A percentile compares a stretch with the other conserved stretches of the same genome.
phyloP scores from a whole-genome alignment of 2,329 filamentous ascomycete genomes.

The Bipolaris sorokiniana region DNA sequence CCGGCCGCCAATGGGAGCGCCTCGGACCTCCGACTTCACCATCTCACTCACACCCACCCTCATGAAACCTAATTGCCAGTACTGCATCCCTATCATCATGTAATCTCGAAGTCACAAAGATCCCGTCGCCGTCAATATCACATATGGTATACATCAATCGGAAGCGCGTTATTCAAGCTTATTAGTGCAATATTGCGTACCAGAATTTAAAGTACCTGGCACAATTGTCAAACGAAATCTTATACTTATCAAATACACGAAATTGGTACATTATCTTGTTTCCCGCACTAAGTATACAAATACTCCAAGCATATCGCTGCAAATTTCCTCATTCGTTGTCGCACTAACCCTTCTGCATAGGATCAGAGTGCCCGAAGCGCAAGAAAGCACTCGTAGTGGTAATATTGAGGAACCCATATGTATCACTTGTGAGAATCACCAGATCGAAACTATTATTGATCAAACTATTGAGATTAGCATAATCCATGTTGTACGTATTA shows the following conservation, averaged over 20 bases:
- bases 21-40: slow-evolving; percentile 13
- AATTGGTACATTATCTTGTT: not conserved
- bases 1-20: slow-evolving; percentile 3
- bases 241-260: not conserved
- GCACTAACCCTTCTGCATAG: not conserved
- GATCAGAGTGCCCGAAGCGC: not conserved
- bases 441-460: too few species aligned
- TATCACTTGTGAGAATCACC: too few species aligned
- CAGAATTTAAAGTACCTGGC: not conserved
- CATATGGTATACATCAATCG: too few species aligned
- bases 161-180: not conserved
- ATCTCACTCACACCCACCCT: not conserved
- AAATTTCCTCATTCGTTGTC: not conserved
- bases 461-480: not conserved
- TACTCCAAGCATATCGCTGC: not conserved
- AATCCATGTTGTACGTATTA: not conserved
- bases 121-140: too few species aligned
- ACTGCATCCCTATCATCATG: not conserved
- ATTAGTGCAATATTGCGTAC: not conserved
- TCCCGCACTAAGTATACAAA: not conserved
- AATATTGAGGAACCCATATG: not conserved
- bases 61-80: not conserved
- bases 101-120: not conserved
- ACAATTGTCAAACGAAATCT: not conserved
- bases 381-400: not conserved